Evolutionary conservation across 2,329 filamentous ascomycete genomes (phyloP), one percentile per base, ranked within the genome.

Genomic region (Paracorniculantispora psalliotae): DNA sequence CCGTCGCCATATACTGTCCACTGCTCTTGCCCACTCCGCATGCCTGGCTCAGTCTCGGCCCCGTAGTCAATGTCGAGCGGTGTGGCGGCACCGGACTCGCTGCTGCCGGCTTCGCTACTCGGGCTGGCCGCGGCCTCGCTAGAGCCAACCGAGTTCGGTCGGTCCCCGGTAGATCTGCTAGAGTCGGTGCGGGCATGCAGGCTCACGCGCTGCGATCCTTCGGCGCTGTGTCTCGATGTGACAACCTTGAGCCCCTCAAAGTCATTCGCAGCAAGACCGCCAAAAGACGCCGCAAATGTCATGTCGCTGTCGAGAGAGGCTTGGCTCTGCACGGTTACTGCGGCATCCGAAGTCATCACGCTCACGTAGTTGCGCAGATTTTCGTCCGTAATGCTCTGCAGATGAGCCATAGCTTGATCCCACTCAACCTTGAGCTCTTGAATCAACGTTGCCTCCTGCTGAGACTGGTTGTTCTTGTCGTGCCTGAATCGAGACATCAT

Each of bases 361-460:
- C 66, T 67, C n/a, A 69, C 64, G 26, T 67, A 65, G 1, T 68
- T 59, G 13, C 65, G 63, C 39, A 67, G 68, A 37, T 77, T 77
- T 43, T 73, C 70, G 58, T 72, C 68, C 19, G 76, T 63, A 47
- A 76, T 67, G 21, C 65, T 67, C 30, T 71, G 66, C 51, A 75
- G 64, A 19, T 71, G 67, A 13, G 65, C 65, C 7, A 70, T 67
- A 1, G 71, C 69, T 19, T 68, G 65, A 23, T 75, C 73, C 75
- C 75, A 77, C 37, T 76, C 73, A 26, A 69, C 70, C 59, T 69
- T 72, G 8, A 77, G 61, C 50, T 75, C 70, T 49, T 75, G 73
- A 9, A 70, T 66, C 35, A 76, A 62, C 4, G 68, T 63, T 28
- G 71, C 70, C 26, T 69, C 71, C n/a, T 67, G 54, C 39, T 60